Percentiles rank a stretch among this genome's conserved stretches.
Evolutionary conservation across 192 early-diverging fungal species (phyloP).

Genomic region (Coemansia sp.): DNA sequence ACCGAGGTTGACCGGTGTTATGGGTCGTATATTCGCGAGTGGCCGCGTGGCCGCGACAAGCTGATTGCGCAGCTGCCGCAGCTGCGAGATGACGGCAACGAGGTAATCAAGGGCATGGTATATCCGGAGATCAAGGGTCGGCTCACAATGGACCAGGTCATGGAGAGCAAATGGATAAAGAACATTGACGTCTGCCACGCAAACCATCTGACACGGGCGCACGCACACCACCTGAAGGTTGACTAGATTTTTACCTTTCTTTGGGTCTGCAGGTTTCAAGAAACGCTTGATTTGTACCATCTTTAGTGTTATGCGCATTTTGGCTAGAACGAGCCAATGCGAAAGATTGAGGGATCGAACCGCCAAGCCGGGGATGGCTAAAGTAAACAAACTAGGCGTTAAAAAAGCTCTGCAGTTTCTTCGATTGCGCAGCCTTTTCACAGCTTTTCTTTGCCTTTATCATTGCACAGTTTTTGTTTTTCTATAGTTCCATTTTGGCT

Average conservation of each 20-base stretch:
- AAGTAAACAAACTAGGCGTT: neutral
- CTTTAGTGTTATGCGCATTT: neutral
- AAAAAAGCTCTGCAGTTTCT: neutral
- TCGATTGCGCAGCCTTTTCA: constrained; percentile 1
- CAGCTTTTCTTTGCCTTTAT: neutral
- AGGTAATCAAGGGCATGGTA: constrained; percentile 64
- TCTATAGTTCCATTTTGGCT: neutral
- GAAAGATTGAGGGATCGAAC: neutral
- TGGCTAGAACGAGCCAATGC: neutral
- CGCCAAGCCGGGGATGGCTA: neutral
- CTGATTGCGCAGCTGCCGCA: constrained; percentile 60
- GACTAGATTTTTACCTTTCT: constrained; percentile 16
- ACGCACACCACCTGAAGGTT: constrained; percentile 41
- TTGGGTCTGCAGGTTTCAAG: neutral
- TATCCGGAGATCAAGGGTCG: constrained; percentile 61
- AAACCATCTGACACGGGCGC: constrained; percentile 19
- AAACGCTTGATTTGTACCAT: neutral
- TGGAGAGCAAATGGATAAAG: constrained; percentile 76
- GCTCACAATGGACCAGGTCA: constrained; percentile 62
- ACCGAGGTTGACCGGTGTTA: constrained; percentile 56
- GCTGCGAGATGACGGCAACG: constrained; percentile 55
- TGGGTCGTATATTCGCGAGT: constrained; percentile 59
- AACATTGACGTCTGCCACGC: constrained; percentile 59
- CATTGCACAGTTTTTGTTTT: neutral
- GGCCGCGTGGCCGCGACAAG: constrained; percentile 54